Percentiles rank a stretch among this genome's conserved stretches.
These are phyloP conservation scores for Pseudohalonectria lignicola DNA, from an alignment of 2,329 filamentous ascomycete genomes.

Conservation along the genomic window DNA sequence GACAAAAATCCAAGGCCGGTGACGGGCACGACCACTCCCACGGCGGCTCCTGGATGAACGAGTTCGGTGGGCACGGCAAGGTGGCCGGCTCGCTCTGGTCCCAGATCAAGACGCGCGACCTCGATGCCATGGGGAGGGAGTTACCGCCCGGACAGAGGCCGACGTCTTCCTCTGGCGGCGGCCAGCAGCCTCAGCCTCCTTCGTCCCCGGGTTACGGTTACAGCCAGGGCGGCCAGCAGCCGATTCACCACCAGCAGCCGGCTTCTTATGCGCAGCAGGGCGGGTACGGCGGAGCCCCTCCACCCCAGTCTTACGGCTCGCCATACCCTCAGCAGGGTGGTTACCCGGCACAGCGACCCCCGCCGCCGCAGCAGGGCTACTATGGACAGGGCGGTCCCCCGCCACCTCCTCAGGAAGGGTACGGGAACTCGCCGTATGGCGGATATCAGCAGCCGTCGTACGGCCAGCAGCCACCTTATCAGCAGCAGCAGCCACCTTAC, in stretches of 20 bases:
- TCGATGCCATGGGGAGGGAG: slow-evolving; percentile 39
- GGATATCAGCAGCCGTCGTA: slow-evolving; percentile 4
- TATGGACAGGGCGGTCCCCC: slow-evolving; percentile 3
- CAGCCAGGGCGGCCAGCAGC: slow-evolving; percentile 17
- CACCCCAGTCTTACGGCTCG: slow-evolving; percentile 6
- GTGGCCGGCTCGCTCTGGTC: slow-evolving; percentile 49
- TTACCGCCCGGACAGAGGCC: slow-evolving; percentile 23
- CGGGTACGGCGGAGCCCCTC: too few species aligned
- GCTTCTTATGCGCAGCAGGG: slow-evolving; percentile 4
- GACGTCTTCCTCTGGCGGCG: too few species aligned
- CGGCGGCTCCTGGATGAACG: slow-evolving; percentile 20
- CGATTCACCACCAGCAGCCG: slow-evolving; percentile 2
- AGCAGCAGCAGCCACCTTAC: slow-evolving; percentile 10
- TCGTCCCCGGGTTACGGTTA: slow-evolving; percentile 27
- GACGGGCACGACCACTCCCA: slow-evolving; percentile 19
- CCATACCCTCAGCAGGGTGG: too few species aligned
- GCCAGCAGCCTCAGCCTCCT: slow-evolving; percentile 15
- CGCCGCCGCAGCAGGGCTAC: too few species aligned
- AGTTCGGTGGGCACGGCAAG: slow-evolving; percentile 40
- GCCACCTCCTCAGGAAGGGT: slow-evolving; percentile 3
- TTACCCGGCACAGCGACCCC: too few species aligned
- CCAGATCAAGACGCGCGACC: slow-evolving; percentile 47
- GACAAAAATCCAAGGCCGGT: slow-evolving; percentile 18
- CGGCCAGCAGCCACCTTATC: slow-evolving; percentile 7
- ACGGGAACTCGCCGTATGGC: too few species aligned